Evolutionary conservation across 139 green algal genomes (phyloP), one percentile per base, ranked within the genome.

Genomic region (Choricystis sp.): DNA sequence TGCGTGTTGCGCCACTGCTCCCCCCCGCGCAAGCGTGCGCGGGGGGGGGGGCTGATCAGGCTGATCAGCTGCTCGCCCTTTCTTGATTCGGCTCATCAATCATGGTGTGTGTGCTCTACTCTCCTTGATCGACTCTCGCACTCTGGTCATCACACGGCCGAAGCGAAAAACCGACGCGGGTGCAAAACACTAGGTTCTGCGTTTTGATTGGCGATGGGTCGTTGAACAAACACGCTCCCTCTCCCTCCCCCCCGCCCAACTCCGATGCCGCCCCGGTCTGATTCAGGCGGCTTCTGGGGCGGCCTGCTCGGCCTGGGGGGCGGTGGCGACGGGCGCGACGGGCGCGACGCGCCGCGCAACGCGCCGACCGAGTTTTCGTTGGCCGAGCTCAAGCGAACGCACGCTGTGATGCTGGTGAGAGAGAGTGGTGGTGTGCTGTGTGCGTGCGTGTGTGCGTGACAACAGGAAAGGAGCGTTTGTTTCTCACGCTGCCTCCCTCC

Each of bases 181-280:
- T n/a, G n/a, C n/a, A n/a, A n/a, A n/a, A n/a, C n/a, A n/a, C n/a
- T n/a, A n/a, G n/a, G n/a, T n/a, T n/a, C n/a, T n/a, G n/a, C n/a
- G n/a, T n/a, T n/a, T n/a, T n/a, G n/a, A n/a, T n/a, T n/a, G n/a
- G n/a, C n/a, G n/a, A n/a, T n/a, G n/a, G n/a, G n/a, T n/a, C n/a
- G n/a, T n/a, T 19, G 80, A 91, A 2, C 84, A 92, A 60, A 74
- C 56, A 5, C 82, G 85, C 0, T 81, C 94, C 60, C 79, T 96
- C 20, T 88, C 87, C 63, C 73, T 94, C 1, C 77, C 72, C 1
- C 77, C 88, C 1, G 81, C 76, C 19, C 68, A n/a, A n/a, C n/a
- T 52, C 40, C 9, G 9, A 52, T 52, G 40, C 40, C 40, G 40
- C 9, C 40, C 40, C 9, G 16, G 9, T 52, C 40, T 16, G 40